Evolutionary conservation across 1,284 basidiomycete genomes (phyloP), one percentile per base, ranked within the genome.

Genomic region (Phaffia rhodozyma): DNA sequence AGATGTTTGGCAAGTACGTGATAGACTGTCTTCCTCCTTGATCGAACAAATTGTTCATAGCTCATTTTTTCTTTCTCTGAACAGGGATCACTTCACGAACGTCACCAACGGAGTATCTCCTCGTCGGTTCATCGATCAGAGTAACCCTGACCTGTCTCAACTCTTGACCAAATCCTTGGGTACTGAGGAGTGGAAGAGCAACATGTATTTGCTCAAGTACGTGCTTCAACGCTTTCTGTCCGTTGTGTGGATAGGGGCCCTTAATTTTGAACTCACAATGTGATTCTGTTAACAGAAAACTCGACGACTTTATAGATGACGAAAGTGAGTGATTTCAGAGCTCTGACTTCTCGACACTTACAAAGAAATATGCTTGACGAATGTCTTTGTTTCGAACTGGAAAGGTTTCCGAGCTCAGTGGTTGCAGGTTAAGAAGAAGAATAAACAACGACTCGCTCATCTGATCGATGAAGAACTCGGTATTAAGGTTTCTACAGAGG

Each of bases 81-180:
- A 75, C 20, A 69, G 71, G 56, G 75, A 76, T 71, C 72, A 71
- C 65, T 78, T 79, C 65, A 74, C 72, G 25, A 89, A 89, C 71
- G 86, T 90, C 58, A 91, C 87, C 32, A 91, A 90, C 72, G 91
- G 90, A 69, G 84, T 73, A 60, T 68, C 72, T 6, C 66, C 70
- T 55, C 66, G 69, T 58, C 68, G 71, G 58, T 94, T 91, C 91
- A 82, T 96, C 62, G 87, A 92, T 70, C 87, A 92, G 81, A 91
- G 89, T 80, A 96, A 96, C 78, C 89, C 89, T 11, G 79, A 82
- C 52, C 82, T 96, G 50, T 88, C 87, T 67, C 79, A 80, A 29
- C 84, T 96, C 61, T 91, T 94, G 74, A 86, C 87, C 27, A 79
- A 85, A 68, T 86, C 88, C 0, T 83, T 96, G 67, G 82, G 84